Evolutionary conservation across 352 stramenopile genomes (phyloP).

Genomic region (Globisporangium perplexum): DNA sequence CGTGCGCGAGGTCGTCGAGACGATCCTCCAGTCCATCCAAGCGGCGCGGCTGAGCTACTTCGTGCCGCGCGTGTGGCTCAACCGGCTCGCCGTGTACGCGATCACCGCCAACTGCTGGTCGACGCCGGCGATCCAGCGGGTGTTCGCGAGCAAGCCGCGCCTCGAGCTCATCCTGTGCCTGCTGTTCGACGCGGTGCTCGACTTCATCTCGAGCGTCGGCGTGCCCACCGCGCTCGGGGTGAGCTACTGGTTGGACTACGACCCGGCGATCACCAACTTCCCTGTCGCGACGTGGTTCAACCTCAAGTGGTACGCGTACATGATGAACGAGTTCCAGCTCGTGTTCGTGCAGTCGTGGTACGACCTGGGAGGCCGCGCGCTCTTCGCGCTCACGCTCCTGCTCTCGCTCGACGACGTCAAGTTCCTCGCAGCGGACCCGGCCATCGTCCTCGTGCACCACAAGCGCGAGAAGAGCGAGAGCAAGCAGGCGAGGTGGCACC

Average conservation of each 20-base stretch:
- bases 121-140: conserved; percentile 21
- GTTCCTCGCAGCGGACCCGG: conserved; percentile 13
- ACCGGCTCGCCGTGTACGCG: conserved; percentile 16
- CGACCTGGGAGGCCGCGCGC: conserved; percentile 16
- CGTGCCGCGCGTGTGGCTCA: conserved; percentile 16
- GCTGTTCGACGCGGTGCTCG: conserved; percentile 21
- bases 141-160: conserved; percentile 8
- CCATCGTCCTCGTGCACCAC: neutral
- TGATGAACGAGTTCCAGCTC: conserved; percentile 41
- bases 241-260: conserved; percentile 18
- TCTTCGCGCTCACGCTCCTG: conserved; percentile 14
- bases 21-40: conserved; percentile 17
- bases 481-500: conserved; percentile 2
- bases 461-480: neutral
- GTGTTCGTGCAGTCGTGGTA: conserved; percentile 16
- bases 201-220: conserved; percentile 33
- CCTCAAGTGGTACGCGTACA: conserved; percentile 31
- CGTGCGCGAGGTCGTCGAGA: conserved; percentile 10
- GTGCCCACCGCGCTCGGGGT: conserved; percentile 17
- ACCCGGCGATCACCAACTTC: conserved; percentile 8
- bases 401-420: conserved; percentile 17
- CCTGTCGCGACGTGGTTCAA: conserved; percentile 26
- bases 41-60: conserved; percentile 18
- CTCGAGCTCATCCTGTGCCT: conserved; percentile 27
- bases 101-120: conserved; percentile 34